Evolutionary conservation across 1,284 basidiomycete genomes (phyloP).

Genomic region (Rhodotorula sp.): DNA sequence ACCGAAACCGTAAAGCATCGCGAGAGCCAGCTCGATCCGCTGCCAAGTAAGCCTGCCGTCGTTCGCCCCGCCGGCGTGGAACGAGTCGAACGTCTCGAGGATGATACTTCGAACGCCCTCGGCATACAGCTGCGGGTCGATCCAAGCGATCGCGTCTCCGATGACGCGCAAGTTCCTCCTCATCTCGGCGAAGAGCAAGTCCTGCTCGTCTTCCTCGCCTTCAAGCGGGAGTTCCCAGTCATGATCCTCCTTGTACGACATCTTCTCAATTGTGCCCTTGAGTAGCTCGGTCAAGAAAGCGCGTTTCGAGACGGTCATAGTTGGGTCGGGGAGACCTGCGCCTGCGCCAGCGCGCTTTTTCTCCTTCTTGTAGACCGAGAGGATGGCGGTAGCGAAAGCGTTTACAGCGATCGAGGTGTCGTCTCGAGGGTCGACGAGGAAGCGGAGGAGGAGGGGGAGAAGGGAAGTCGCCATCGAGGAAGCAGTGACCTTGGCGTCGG

Average conservation of each 20-base stretch:
- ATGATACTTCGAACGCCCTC: constrained; percentile 68
- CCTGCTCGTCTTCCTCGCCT: constrained; percentile 74
- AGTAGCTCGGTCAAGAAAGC: constrained; percentile 78
- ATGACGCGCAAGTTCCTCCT: constrained; percentile 83
- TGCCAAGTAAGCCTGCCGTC: constrained; percentile 73
- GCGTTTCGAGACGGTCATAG: constrained; percentile 66
- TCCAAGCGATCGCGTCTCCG: constrained; percentile 73
- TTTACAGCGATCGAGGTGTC: constrained; percentile 79
- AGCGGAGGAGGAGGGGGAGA: constrained; percentile 78
- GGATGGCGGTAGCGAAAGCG: constrained; percentile 69
- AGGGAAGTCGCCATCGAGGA: constrained; percentile 65
- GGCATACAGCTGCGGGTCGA: constrained; percentile 78
- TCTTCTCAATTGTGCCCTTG: constrained; percentile 74
- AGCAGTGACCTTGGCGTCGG: constrained; percentile 67
- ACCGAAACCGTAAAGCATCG: constrained; percentile 76
- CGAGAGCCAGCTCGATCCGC: constrained; percentile 87
- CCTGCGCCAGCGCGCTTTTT: constrained; percentile 67
- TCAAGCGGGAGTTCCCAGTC: constrained; percentile 73
- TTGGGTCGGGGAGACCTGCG: constrained; percentile 31
- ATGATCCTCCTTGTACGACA: constrained; percentile 59
- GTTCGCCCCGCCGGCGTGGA: constrained; percentile 56
- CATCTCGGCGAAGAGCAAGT: constrained; percentile 78
- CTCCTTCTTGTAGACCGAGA: constrained; percentile 71
- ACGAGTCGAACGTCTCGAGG: constrained; percentile 62
- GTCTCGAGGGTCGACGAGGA: constrained; percentile 84